phyloP scores from a whole-genome alignment of 73 alveolate species.

The Paramecium pentaurelia region DNA sequence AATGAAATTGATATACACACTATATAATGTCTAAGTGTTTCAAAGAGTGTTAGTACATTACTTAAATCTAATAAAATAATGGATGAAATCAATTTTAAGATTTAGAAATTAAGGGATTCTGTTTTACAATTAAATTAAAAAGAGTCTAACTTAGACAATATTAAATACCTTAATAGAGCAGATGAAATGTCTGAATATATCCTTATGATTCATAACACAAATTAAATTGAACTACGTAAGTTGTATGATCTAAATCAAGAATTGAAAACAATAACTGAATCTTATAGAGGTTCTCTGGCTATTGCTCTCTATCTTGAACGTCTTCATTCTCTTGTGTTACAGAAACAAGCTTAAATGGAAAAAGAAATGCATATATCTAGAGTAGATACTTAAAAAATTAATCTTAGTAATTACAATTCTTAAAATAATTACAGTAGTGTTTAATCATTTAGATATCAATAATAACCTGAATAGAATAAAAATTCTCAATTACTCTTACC shows the following conservation, averaged over 20 bases:
- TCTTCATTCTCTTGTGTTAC: not conserved
- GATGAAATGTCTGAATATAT: conserved; percentile 22
- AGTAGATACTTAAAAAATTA: not conserved
- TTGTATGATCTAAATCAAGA: conserved; percentile 4
- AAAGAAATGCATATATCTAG: not conserved
- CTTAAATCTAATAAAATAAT: not conserved
- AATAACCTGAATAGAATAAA: not conserved
- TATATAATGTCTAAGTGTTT: not conserved
- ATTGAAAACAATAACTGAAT: conserved; percentile 1
- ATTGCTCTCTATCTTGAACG: conserved; percentile 36
- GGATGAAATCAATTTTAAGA: conserved; percentile 31
- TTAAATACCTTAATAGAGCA: not conserved
- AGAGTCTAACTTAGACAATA: not conserved
- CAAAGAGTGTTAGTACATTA: conserved; percentile 25
- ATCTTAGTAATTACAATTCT: not conserved
- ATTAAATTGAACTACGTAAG: not conserved
- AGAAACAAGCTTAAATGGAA: not conserved
- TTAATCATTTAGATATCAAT: not conserved
- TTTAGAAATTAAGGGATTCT: not conserved
- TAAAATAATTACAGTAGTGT: not conserved
- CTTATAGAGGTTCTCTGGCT: conserved; percentile 4
- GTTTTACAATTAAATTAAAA: not conserved
- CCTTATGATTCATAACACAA: not conserved
- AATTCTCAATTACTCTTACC: not conserved
- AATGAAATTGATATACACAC: conserved; percentile 21